Conservation (phyloP, 1,284 basidiomycete species). For the Kalmanozyma brasiliensis region DNA sequence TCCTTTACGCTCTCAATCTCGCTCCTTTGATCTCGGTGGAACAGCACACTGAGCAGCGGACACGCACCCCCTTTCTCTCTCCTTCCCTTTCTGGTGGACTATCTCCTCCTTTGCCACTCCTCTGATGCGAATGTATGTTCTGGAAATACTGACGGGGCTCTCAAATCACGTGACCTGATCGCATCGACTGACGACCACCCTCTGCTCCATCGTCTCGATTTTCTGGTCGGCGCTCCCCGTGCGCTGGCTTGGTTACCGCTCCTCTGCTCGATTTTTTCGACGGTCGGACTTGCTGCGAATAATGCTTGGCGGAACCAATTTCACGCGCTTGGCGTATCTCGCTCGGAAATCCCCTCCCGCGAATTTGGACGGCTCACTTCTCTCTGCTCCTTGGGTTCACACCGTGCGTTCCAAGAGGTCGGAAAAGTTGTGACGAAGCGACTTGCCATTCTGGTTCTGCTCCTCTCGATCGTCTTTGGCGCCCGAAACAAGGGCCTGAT, state of each 20-base stretch:
- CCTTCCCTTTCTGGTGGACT: neutral
- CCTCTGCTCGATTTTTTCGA: neutral
- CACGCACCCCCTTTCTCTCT: slow-evolving; percentile 4
- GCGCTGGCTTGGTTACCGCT: neutral
- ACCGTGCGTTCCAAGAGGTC: slow-evolving; percentile 43
- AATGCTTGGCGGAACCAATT: slow-evolving; percentile 8
- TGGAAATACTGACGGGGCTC: slow-evolving; percentile 7
- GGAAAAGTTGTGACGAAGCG: slow-evolving; percentile 17
- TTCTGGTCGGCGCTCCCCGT: neutral
- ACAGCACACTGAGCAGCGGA: slow-evolving; percentile 47
- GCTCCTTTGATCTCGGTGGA: neutral
- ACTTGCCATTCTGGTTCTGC: slow-evolving; percentile 24
- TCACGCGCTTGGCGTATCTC: slow-evolving; percentile 8
- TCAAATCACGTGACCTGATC: slow-evolving; percentile 28
- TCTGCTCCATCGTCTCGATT: slow-evolving; percentile 3
- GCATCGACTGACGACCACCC: slow-evolving; percentile 7
- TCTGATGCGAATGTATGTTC: neutral
- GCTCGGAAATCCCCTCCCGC: neutral
- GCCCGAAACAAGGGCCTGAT: slow-evolving; percentile 48
- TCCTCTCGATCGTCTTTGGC: slow-evolving; percentile 47
- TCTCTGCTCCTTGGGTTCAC: neutral
- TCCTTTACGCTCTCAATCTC: neutral
- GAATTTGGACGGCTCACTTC: neutral
- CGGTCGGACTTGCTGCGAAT: neutral
- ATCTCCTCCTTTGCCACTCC: neutral